Base-by-base conservation (phyloP, 192 early-diverging fungal genomes). In the Backusella mclennaniae region DNA sequence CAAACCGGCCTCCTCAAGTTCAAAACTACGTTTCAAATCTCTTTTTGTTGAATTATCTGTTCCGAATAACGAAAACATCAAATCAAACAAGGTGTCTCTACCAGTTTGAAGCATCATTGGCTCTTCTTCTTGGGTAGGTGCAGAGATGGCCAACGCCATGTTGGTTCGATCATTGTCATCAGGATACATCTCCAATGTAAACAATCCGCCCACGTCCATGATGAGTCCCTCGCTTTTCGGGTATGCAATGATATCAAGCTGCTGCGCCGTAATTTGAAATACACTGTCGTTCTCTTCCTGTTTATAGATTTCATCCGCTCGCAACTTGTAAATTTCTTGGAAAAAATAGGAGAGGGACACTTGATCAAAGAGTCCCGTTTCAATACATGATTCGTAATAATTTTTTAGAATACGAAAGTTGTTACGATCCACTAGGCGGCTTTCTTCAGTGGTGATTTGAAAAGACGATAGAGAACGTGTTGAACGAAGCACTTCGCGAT, bases 341-440 rank as follows among this genome's bases (percentile, higher is more conserved):
- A 71, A 71, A 31, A 71, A 71, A 5, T 49, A 41, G 17, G 39
- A 6, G 6, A 49, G 15, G 0, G 26, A 41, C 0, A 46, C 39
- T 23, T 71, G 15, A n/a, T 23, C 42, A 14, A 46, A 42, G 15
- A 46, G 15, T 17, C 15, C 42, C 15, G 39, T 84, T 35, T 88
- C 80, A 76, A 88, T 82, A 67, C 90, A 92, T 52, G 87, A 86
- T 35, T 71, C 75, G 59, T 91, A 93, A 12, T 90, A 82, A 1
- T 82, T 29, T 73, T 92, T 83, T 8, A 90, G 71, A 75, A 90
- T 88, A 29, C 79, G 66, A 67, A 91, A 87, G 68, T 90, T 90
- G 56, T 85, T 78, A 6, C 80, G 75, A 36, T 91, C 84, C 19
- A 84, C 76, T n/a, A 82, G 42, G 3, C 35, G 41, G 6, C 9